Base-by-base conservation (phyloP, 1,139 yeast genomes). In the Komagataea norvegica region DNA sequence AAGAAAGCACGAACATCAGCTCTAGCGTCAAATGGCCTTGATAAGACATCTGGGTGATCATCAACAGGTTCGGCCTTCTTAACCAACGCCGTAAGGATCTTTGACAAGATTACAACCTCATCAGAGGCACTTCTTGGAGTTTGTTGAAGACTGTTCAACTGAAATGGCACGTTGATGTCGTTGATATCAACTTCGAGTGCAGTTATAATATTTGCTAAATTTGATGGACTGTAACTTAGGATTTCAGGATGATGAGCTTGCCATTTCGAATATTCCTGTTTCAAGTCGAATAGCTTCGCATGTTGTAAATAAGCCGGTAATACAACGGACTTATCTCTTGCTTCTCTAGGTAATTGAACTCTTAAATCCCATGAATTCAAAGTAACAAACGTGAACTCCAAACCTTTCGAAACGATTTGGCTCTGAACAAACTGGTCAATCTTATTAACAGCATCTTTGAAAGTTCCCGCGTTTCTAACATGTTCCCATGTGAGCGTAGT, bases 291-390 rank as follows among this genome's bases (percentile, higher is more conserved):
- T 20, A 83, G 71, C 31, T 79, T 68, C 2, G 96, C 87, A 48
- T 79, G 80, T 55, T 80, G 86, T 44, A 89, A 64, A 55, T 81
- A 86, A 3, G 74, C 67, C 0, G 96, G 96, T 43, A 89, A 67
- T 3, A 67, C 73, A 39, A 84, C 77, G 11, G 76, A 72, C 56
- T 83, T 79, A 56, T 86, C 95, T 29, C 86, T 68, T 8, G 95
- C 87, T 56, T 86, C 95, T 34, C 94, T 70, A 6, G 85, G 80
- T 20, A 89, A 60, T 51, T 83, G 86, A 24, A 87, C 89, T 45
- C 89, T 70, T 34, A 89, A 62, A 48, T 79, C 81, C 75, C 81
- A 74, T 8, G 79, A 68, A 52, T 79, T 78, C 47, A 76, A 67
- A 1, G 88, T 71, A 31, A 87, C 81, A 52, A 88, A 74, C 3